Conservation (phyloP, 192 early-diverging fungal species). For the Dispira simplex region DNA sequence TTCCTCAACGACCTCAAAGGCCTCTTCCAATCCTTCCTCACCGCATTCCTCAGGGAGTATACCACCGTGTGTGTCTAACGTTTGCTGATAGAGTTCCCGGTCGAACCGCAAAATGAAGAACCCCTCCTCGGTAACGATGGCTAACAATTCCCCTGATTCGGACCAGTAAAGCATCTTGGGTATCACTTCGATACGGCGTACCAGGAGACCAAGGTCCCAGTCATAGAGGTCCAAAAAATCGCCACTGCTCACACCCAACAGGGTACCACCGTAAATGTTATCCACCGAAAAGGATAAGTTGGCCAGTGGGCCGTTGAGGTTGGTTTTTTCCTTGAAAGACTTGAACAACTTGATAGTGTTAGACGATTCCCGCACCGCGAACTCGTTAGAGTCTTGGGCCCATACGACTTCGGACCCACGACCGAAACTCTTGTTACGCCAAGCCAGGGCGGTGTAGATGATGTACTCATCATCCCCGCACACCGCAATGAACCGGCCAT, state of each 20-base stretch:
- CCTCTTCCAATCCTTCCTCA: slow-evolving; percentile 94
- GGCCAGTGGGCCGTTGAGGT: slow-evolving; percentile 31
- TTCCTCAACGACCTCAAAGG: slow-evolving; percentile 88
- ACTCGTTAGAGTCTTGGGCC: slow-evolving; percentile 90
- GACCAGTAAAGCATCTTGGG: slow-evolving; percentile 88
- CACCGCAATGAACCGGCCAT: slow-evolving; percentile 96
- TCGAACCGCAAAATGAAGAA: slow-evolving; percentile 94
- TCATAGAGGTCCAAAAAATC: slow-evolving; percentile 91
- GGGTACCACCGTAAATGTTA: slow-evolving; percentile 85
- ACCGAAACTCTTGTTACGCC: slow-evolving; percentile 99
- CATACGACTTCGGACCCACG: slow-evolving; percentile 93
- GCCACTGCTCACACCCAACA: slow-evolving; percentile 75
- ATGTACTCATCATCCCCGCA: slow-evolving; percentile 99
- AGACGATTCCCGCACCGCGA: slow-evolving; percentile 90
- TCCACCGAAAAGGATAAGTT: slow-evolving; percentile 75
- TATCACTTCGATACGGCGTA: slow-evolving; percentile 89
- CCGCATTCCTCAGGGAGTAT: slow-evolving; percentile 23
- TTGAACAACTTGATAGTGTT: slow-evolving; percentile 83
- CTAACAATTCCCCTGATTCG: slow-evolving; percentile 80
- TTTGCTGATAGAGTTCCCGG: slow-evolving; percentile 64
- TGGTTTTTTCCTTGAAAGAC: slow-evolving; percentile 82
- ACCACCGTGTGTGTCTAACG: slow-evolving; percentile 50
- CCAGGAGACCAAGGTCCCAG: slow-evolving; percentile 85
- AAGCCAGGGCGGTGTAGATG: slow-evolving; percentile 98
- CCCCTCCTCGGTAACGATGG: slow-evolving; percentile 83